A percentile compares a stretch with the other conserved stretches of the same genome.
phyloP scores from a whole-genome alignment of 2,329 filamentous ascomycete genomes.

The Phialophora expanda region DNA sequence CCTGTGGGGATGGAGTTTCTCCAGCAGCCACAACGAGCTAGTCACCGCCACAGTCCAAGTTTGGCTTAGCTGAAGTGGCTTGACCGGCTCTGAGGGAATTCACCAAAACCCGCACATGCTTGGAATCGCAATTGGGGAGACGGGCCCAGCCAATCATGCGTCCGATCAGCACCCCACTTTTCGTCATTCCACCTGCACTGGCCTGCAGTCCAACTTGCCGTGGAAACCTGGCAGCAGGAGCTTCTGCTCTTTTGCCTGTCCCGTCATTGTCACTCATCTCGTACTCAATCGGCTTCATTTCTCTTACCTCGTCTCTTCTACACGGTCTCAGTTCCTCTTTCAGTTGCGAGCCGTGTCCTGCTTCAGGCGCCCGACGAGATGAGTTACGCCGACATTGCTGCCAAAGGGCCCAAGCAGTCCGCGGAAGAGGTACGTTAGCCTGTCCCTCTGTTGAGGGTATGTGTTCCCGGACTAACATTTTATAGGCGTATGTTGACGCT shows the following conservation, averaged over 20 bases:
- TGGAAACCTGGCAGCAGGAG: slow-evolving; percentile 18
- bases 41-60: neutral
- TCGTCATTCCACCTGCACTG: slow-evolving; percentile 17
- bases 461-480: slow-evolving; percentile 9
- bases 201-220: neutral
- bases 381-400: slow-evolving; percentile 57
- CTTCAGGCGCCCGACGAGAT: slow-evolving; percentile 42
- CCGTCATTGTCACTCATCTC: slow-evolving; percentile 8
- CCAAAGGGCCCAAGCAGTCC: slow-evolving; percentile 54
- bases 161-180: neutral
- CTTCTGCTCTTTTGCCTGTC: slow-evolving; percentile 18
- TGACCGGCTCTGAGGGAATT: neutral
- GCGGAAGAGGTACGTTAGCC: slow-evolving; percentile 52
- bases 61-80: neutral
- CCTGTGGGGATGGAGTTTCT: neutral
- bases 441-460: slow-evolving; percentile 24
- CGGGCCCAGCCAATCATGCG: neutral
- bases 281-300: neutral
- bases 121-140: neutral
- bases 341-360: slow-evolving; percentile 2
- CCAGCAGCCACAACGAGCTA: neutral
- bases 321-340: neutral
- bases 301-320: neutral
- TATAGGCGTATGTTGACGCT: slow-evolving; percentile 31
- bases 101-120: slow-evolving; percentile 2